phyloP scores from a whole-genome alignment of 305 asterid species.

The Vinca major region DNA sequence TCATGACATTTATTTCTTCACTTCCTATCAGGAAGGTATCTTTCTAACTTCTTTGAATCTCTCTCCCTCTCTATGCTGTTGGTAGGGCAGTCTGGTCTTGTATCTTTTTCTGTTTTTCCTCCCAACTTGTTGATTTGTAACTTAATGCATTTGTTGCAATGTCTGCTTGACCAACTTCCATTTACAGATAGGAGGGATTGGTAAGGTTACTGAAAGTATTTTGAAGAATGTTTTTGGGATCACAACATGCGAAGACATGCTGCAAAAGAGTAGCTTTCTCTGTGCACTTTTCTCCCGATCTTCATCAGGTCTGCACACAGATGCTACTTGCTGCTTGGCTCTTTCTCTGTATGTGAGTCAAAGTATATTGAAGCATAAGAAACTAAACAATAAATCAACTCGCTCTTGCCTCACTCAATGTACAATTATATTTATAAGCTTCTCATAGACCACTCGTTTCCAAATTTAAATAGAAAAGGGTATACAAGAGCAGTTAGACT shows the following conservation, averaged over 20 bases:
- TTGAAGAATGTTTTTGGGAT: slow-evolving; percentile 70
- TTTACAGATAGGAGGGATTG: slow-evolving; percentile 90
- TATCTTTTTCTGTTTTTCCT: not conserved
- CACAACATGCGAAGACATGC: slow-evolving; percentile 73
- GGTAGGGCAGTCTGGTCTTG: not conserved
- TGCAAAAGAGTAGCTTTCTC: slow-evolving; percentile 62
- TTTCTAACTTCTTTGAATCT: slow-evolving; percentile 10
- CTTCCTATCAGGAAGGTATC: slow-evolving; percentile 90
- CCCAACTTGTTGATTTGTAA: slow-evolving; percentile 6
- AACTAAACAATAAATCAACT: not conserved
- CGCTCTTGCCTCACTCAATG: not conserved
- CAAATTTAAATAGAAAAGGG: not conserved
- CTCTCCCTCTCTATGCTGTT: not conserved
- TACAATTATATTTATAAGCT: not conserved
- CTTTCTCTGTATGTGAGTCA: not conserved
- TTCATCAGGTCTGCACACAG: slow-evolving; percentile 62
- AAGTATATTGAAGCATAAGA: not conserved
- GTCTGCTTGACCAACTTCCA: slow-evolving; percentile 14
- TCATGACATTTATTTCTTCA: slow-evolving; percentile 79
- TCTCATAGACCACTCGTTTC: not conserved
- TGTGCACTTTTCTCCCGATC: slow-evolving; percentile 77
- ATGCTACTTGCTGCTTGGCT: not conserved
- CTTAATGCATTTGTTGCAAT: not conserved
- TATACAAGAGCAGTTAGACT: not conserved
- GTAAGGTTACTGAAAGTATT: slow-evolving; percentile 83